Evolutionary conservation across 495 filamentous ascomycete species (phyloP).

Genomic region (Aspergillus bridgeri): DNA sequence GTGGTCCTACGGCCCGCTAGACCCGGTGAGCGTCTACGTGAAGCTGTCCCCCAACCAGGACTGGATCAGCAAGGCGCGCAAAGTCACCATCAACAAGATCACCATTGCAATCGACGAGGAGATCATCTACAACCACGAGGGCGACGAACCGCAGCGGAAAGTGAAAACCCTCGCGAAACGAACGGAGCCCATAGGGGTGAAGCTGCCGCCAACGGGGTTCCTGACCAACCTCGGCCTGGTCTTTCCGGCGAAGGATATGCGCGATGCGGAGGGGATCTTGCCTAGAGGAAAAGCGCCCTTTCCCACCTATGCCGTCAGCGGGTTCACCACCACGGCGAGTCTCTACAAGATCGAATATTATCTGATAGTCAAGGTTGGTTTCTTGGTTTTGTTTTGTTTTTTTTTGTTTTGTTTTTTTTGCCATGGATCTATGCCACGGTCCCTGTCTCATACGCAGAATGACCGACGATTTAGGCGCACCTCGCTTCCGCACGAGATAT

Average conservation of each 20-base stretch:
- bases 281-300: conserved; percentile 82
- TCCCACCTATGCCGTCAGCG: conserved; percentile 80
- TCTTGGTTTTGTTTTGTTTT: conserved; percentile 3
- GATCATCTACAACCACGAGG: conserved; percentile 95
- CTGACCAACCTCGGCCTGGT: conserved; percentile 87
- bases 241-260: conserved; percentile 84
- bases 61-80: conserved; percentile 83
- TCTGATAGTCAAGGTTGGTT: conserved; percentile 81
- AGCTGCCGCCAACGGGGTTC: conserved; percentile 82
- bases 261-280: conserved; percentile 85
- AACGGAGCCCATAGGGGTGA: conserved; percentile 74
- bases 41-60: conserved; percentile 88
- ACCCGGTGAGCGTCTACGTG: conserved; percentile 94
- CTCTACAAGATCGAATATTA: conserved; percentile 99
- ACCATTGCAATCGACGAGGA: conserved; percentile 95
- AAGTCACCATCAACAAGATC: conserved; percentile 91
- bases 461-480: conserved; percentile 61
- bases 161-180: conserved; percentile 81
- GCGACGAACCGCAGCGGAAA: conserved; percentile 93
- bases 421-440: too few species aligned
- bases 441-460: background rate
- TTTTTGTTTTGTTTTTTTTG: background rate
- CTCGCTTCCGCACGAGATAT: conserved; percentile 91
- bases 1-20: conserved; percentile 95
- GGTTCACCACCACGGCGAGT: conserved; percentile 90